Evolutionary conservation across 129 eudicot species (phyloP), one percentile per base, ranked within the genome.

Genomic region (Artemisia argyi): DNA sequence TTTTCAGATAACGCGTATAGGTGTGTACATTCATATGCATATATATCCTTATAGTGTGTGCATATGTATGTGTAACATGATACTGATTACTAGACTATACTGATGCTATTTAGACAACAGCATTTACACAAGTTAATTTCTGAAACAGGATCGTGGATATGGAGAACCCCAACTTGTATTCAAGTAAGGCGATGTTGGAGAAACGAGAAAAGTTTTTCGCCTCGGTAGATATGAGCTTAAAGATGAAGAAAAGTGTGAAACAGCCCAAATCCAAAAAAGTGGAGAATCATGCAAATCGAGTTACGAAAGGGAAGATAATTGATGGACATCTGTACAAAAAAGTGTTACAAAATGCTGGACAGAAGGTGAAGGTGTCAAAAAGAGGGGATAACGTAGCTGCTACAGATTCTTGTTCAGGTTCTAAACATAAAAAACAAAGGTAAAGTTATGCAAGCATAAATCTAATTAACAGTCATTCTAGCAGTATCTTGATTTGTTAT

Each of bases 281-380:
- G 73, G 30, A 47, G 61, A 48, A 49, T 7, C 16, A 0, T 28
- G 53, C 7, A 19, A 68, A 28, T 48, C 48, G 30, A 26, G 16
- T 56, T 13, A 47, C 17, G 7, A 68, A 53, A 61, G 8, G 1
- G 47, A 65, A 75, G 54, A 71, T 39, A 28, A 46, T 66, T 51
- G 52, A 51, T 49, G 74, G 71, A 32, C 75, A 6, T 60, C 39
- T 11, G 44, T 81, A 57, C 62, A 76, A 77, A 44, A 52, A n/a
- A 44, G 6, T 3, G 54, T 28, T 57, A 67, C 44, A 52, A n/a
- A 44, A 10, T 3, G 54, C 48, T 65, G 32, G 55, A 71, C 14
- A 16, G 30, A 61, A 58, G 71, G 46, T 50, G 8, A 70, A 61
- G 20, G 15, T 11, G 73, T 74, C 56, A 46, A 63, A 55, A 20